Base-by-base conservation (phyloP, 257 asterid species). In the Gentiana macrophylla region DNA sequence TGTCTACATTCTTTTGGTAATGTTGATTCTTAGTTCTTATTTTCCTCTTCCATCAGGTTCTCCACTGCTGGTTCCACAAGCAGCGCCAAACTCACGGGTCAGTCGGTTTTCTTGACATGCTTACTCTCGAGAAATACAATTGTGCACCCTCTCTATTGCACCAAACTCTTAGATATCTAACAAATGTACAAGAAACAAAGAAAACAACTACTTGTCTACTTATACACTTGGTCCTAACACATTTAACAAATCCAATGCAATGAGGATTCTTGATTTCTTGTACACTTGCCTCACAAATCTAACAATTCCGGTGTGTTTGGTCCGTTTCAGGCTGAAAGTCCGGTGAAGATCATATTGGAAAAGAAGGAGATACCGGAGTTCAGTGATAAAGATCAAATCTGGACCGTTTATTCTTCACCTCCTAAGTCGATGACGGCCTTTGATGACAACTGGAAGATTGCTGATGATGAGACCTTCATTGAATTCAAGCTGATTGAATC, bases 321-420 rank as follows among this genome's bases (percentile, higher is more conserved):
- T 43, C 33, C 6, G 10, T 48, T 33, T 43, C 71, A 68, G 84
- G 64, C 53, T 11, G 67, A 68, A 57, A 65, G 70, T 61, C 62
- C 70, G 2, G 12, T 57, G 67, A 74, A 76, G 76, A 57, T 5
- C 59, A 53, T 70, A n/a, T n/a, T n/a, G 62, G 74, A 76, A 55
- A 66, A 78, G 74, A 80, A 81, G 57, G 95, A 83, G 61, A 94
- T 82, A 67, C 52, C 86, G 55, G 64, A 70, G 3, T 69, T 71
- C 37, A 33, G 55, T 45, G 62, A 49, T 52, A 50, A 49, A 37
- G 75, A 72, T 60, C 13, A n/a, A 38, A 35, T 36, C 67, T 35
- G 43, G 44, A 63, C 63, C 37, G 51, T 52, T 34, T 79, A 56
- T 53, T 45, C 10, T 52, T 80, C 86, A n/a, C 90, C 90, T 55